Evolutionary conservation across 257 asterid species (phyloP).

Genomic region (Buddleja alternifolia): DNA sequence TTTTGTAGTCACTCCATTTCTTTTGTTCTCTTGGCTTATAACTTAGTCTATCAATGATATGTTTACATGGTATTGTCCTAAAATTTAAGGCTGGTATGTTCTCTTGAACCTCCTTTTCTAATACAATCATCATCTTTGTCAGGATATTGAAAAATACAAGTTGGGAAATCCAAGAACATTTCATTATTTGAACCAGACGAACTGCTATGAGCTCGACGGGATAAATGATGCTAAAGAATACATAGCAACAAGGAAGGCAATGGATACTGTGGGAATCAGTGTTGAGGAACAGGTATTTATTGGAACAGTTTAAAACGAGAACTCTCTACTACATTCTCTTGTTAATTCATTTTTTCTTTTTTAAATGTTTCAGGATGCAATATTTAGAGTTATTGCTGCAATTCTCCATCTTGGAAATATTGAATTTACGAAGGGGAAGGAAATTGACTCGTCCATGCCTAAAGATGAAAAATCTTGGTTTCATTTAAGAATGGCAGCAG

Average conservation of each 20-base stretch:
- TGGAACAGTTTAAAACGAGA: constrained; percentile 23
- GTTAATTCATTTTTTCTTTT: constrained; percentile 19
- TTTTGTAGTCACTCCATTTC: too few species aligned
- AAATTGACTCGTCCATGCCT: constrained; percentile 90
- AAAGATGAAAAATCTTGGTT: constrained; percentile 93
- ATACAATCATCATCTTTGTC: constrained; percentile 29
- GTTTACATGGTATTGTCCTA: constrained; percentile 7
- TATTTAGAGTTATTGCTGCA: constrained; percentile 96
- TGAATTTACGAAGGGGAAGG: constrained; percentile 89
- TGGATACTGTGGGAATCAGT: constrained; percentile 98
- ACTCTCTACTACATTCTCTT: constrained; percentile 3
- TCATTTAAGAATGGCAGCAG: constrained; percentile 91
- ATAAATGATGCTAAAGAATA: constrained; percentile 88
- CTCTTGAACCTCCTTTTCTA: background rate
- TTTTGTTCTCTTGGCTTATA: too few species aligned
- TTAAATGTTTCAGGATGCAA: constrained; percentile 71
- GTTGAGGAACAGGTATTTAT: constrained; percentile 79
- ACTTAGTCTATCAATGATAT: too few species aligned
- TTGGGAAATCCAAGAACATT: constrained; percentile 84
- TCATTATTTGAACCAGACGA: constrained; percentile 93
- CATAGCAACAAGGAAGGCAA: constrained; percentile 83
- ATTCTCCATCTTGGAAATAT: constrained; percentile 96
- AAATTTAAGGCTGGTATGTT: constrained; percentile 4
- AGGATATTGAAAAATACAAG: constrained; percentile 81
- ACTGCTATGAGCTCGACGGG: constrained; percentile 81